phyloP scores from a whole-genome alignment of 768 basidiomycete genomes.

The Rhizopogon sp. region DNA sequence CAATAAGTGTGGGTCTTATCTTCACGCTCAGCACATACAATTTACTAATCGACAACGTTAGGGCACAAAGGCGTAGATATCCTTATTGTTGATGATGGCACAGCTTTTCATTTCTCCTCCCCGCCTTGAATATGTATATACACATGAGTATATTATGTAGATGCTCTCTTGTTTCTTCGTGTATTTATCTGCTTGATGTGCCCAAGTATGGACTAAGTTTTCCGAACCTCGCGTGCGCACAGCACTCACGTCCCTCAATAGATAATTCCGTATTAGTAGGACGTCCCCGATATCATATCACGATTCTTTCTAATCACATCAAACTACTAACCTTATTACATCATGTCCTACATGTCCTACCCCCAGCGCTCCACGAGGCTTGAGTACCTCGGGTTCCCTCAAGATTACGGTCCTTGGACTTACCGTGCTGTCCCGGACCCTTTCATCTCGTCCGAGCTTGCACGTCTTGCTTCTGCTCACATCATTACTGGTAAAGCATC shows the following conservation, averaged over 20 bases:
- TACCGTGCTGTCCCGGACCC: conserved; percentile 36
- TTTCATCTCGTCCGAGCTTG: conserved; percentile 34
- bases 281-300: no score
- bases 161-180: no score
- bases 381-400: background rate
- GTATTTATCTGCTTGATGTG: no score
- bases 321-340: background rate
- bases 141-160: background rate
- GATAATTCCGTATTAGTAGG: no score
- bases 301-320: no score
- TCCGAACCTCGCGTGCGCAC: no score
- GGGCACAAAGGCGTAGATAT: background rate
- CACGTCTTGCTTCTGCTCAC: conserved; percentile 30
- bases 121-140: background rate
- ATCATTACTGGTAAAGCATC: conserved; percentile 11
- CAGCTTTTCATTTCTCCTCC: background rate
- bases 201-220: no score
- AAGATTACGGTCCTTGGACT: conserved; percentile 13
- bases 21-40: no score
- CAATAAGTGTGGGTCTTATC: background rate
- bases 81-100: background rate
- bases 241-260: no score
- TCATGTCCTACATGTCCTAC: background rate
- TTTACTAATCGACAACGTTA: background rate
- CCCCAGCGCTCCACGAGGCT: background rate